These are phyloP conservation scores for Picochlorum sp. DNA, from an alignment of 139 green algal genomes.

Conservation along the genomic window DNA sequence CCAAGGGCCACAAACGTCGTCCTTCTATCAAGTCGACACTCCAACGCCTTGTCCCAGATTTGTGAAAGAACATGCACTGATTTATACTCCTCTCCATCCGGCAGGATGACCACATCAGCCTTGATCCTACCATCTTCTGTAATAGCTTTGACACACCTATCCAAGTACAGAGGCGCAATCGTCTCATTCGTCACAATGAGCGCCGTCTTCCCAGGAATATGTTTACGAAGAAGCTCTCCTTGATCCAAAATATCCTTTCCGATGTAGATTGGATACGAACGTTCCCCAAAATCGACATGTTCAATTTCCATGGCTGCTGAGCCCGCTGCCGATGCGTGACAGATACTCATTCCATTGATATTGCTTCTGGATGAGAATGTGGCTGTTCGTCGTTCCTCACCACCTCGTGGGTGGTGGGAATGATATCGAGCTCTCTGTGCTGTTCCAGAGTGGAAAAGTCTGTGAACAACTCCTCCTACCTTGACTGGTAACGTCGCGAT, in stretches of 20 bases:
- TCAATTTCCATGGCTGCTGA: slow-evolving; percentile 18
- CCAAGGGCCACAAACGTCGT: slow-evolving; percentile 93
- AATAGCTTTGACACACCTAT: slow-evolving; percentile 46
- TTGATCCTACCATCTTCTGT: slow-evolving; percentile 15
- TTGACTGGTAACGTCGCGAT: no score
- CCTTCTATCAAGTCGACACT: slow-evolving; percentile 71
- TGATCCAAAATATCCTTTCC: slow-evolving; percentile 68
- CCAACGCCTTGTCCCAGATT: slow-evolving; percentile 81
- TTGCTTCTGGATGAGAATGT: no score
- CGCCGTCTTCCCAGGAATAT: slow-evolving; percentile 80
- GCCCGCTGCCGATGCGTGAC: slow-evolving; percentile 1
- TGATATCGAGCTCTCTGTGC: no score
- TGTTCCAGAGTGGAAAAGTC: no score
- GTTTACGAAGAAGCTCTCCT: slow-evolving; percentile 61
- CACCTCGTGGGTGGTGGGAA: no score
- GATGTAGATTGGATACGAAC: slow-evolving; percentile 97
- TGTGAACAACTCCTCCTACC: no score
- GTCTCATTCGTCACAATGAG: slow-evolving; percentile 95
- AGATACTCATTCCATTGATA: no score
- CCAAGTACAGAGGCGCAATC: slow-evolving; percentile 85
- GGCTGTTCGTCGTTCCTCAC: no score
- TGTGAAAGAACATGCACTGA: slow-evolving; percentile 66
- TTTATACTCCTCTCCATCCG: slow-evolving; percentile 95
- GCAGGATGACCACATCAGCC: slow-evolving; percentile 67
- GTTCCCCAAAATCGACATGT: slow-evolving; percentile 73